Evolutionary conservation across 148 eudicot species (phyloP), one percentile per base, ranked within the genome.

Genomic region (Bassia scoparia): DNA sequence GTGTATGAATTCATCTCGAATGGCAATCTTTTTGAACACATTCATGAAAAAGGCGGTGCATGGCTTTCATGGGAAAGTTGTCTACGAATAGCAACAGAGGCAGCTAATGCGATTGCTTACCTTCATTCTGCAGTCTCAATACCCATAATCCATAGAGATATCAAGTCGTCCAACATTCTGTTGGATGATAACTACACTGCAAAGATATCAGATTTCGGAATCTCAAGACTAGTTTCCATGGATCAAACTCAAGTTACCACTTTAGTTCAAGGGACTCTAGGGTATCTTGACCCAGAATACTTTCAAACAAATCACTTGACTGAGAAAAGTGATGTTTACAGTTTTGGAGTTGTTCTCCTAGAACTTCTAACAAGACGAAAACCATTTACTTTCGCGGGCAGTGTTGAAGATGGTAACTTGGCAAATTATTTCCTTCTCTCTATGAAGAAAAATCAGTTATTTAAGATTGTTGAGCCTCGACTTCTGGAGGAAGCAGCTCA

Each of bases 251-350:
- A 76, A 23, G 56, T 76, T 50, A 76, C 78, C 21, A 76, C 78
- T 12, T 48, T 29, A 33, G 78, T 76, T 55, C 78, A 68, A 76
- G 78, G 78, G 7, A 76, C 78, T 4, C 68, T 67, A 31, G 78
- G 78, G 21, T 76, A 76, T 76, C 70, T 76, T 54, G 78, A 76
- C 35, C 78, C 78, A 34, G 78, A 76, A 56, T 76, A 76, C 67
- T 76, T 76, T 31, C 78, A 56, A 26, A 54, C 78, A 27, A 76
- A 59, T 34, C 66, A 56, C 20, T 53, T 68, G 37, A 56, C 78
- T 15, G 78, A 68, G 7, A 76, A 76, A 20, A 76, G 78, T 21
- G 78, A 76, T 68, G 78, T 68, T 7, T 76, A 76, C 26, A 76
- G 78, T 67, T 76, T 76, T 34, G 79, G 79, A 4, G 71, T 66